Base-by-base conservation (phyloP, 352 stramenopile species). In the Thalassiosira mediterranea region DNA sequence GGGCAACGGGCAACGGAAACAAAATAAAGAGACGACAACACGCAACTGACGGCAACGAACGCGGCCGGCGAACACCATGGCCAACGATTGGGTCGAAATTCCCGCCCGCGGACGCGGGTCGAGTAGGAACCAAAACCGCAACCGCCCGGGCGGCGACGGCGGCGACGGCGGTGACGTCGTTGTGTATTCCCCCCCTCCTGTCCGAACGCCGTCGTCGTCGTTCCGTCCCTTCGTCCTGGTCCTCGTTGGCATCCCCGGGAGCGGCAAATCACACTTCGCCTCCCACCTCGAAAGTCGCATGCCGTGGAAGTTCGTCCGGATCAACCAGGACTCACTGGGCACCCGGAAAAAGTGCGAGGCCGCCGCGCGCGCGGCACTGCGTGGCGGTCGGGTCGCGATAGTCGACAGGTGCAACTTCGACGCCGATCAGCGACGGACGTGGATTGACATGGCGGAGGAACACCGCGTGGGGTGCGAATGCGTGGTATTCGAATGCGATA, bases 371-470 rank as follows among this genome's bases (percentile, higher is more conserved):
- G 8, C 65, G 44, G 64, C 61, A 13, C 63, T 90, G 49, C 3
- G 10, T 0, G 26, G 68, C 4, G 37, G 49, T 1, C 77, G 67
- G 42, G 76, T 72, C n/a, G 57, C 74, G n/a, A 74, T 88, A 19
- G 81, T 90, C 48, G 83, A 90, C 69, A 70, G 83, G 38, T 88
- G 83, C 52, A 88, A 90, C 53, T 87, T 87, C 53, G 63, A 86
- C 62, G 0, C 25, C 2, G 46, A 51, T 25, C 77, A 90, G 58
- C 67, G 83, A 53, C 23, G 68, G 26, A 65, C 69, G 34, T 90
- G 74, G 74, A 61, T 77, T 42, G 34, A 74, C 32, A 58, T 90
- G n/a, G 79, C 79, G 17, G 49, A 60, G 23, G n/a, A 59, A 38
- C 28, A 32, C 15, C 34, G 68, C 1, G 63, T 78, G 34, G 58